Percentiles rank a stretch among this genome's conserved stretches.
phyloP scores from a whole-genome alignment of 176 grass and related monocot species.

The Sorghum bicolor region DNA sequence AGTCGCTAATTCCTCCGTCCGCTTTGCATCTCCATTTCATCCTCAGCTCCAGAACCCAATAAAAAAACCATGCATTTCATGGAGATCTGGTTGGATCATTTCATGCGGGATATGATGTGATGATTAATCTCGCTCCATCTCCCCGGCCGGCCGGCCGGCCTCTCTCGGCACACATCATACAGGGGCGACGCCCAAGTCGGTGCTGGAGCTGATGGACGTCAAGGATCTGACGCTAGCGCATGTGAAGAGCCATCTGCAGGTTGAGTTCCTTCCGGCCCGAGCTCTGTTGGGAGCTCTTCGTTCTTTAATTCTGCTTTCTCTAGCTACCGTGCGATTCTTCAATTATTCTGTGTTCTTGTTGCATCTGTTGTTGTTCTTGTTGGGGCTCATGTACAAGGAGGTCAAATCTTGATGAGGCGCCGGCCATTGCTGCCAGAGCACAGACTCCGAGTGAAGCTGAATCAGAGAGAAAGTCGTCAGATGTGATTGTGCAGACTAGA shows the following conservation, averaged over 20 bases:
- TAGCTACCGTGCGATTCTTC: neutral
- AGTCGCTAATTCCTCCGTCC: neutral
- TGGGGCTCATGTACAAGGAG: neutral
- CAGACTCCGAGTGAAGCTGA: slow-evolving; percentile 1
- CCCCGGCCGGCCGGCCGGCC: neutral
- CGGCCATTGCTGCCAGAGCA: slow-evolving; percentile 9
- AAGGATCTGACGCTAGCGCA: slow-evolving; percentile 95
- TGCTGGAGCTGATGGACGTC: slow-evolving; percentile 95
- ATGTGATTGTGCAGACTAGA: slow-evolving; percentile 6
- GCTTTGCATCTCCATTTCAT: neutral
- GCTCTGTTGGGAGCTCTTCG: neutral
- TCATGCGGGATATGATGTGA: neutral
- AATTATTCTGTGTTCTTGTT: neutral
- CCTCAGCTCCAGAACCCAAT: no score
- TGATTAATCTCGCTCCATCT: neutral
- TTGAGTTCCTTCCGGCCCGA: slow-evolving; percentile 17
- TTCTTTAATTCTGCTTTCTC: neutral
- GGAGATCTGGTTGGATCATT: neutral
- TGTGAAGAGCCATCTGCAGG: slow-evolving; percentile 98
- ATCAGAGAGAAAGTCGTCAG: neutral
- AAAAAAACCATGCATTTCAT: neutral
- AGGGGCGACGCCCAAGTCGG: slow-evolving; percentile 91
- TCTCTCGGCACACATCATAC: neutral
- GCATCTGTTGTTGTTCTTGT: slow-evolving; percentile 8
- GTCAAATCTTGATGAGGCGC: neutral